Evolutionary conservation across 2,329 filamentous ascomycete species (phyloP), one percentile per base, ranked within the genome.

Genomic region (Venturia nashicola): DNA sequence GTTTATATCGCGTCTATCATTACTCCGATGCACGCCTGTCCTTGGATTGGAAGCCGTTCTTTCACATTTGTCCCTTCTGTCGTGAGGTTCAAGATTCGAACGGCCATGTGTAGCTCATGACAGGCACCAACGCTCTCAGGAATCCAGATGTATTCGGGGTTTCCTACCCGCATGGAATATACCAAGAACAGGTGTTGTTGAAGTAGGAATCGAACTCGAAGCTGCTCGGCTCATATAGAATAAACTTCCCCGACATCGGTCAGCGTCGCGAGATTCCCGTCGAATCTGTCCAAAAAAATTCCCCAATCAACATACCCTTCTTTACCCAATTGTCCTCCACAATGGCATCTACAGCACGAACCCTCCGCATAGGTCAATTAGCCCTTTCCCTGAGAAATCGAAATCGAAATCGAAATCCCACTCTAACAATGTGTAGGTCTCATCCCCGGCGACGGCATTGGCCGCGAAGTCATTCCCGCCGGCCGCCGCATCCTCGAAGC

Each of bases 391-490:
- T 8, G 4, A 27, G 4, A 27, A 27, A 27, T 27, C 34, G 55
- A 27, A 63, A 60, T 61, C 67, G 4, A 27, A 27, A 27, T 27
- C 34, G 55, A 27, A 63, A 60, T 61, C 67, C 65, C 64, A 65
- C 64, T 61, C 48, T 34, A 46, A 48, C 6, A 18, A 5, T n/a
- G 23, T 27, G 54, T 69, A 96, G 92, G 92, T 76, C 89, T 97
- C 71, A 97, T 99, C 75, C 90, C 94, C 71, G 94, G 94, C 73
- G 94, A 99, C 79, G 94, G 94, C 77, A 99, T 99, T 78, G 94
- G 94, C 78, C 90, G 90, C 75, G 94, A 99, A 79, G 94, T 99
- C 76, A 97, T 99, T 77, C 94, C 94, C 68, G 84, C 94, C 63
- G 94, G 93, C 61, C 90, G 91, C 71, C 88, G 89, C 68, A 82